phyloP scores from a whole-genome alignment of 805 yeast genomes.

The Wickerhamiella alocasiicola region DNA sequence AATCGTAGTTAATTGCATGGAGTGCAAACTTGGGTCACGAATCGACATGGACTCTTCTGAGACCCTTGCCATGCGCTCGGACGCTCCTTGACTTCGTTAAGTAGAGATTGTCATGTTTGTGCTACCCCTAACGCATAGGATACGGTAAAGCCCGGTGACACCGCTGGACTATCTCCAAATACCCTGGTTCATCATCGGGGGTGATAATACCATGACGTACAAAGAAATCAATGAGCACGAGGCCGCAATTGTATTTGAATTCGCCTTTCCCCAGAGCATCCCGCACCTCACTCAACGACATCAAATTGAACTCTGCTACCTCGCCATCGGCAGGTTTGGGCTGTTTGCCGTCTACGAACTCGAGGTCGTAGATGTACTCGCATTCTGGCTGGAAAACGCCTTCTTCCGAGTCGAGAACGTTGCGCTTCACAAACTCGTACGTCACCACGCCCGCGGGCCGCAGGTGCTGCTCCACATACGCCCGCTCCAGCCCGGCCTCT shows the following conservation, averaged over 20 bases:
- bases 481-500: conserved; percentile 67
- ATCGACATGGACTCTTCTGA: too few species aligned
- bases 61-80: too few species aligned
- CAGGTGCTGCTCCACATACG: conserved; percentile 36
- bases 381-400: conserved; percentile 82
- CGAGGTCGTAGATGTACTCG: conserved; percentile 67
- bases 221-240: conserved; percentile 69
- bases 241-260: conserved; percentile 84
- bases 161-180: conserved; percentile 43
- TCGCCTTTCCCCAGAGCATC: conserved; percentile 39
- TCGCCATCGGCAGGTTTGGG: conserved; percentile 64
- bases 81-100: too few species aligned
- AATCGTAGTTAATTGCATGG: too few species aligned
- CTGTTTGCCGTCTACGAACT: conserved; percentile 32
- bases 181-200: conserved; percentile 53
- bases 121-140: conserved; percentile 34
- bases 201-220: conserved; percentile 71
- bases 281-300: conserved; percentile 47
- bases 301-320: conserved; percentile 56
- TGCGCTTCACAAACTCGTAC: conserved; percentile 33
- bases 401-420: conserved; percentile 30
- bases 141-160: conserved; percentile 63
- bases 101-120: too few species aligned
- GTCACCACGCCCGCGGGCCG: conserved; percentile 52
- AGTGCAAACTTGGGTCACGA: too few species aligned